A percentile compares a stretch with the other conserved stretches of the same genome.
Conservation (phyloP, 2,329 filamentous ascomycete species). For the Talaromyces sp. region DNA sequence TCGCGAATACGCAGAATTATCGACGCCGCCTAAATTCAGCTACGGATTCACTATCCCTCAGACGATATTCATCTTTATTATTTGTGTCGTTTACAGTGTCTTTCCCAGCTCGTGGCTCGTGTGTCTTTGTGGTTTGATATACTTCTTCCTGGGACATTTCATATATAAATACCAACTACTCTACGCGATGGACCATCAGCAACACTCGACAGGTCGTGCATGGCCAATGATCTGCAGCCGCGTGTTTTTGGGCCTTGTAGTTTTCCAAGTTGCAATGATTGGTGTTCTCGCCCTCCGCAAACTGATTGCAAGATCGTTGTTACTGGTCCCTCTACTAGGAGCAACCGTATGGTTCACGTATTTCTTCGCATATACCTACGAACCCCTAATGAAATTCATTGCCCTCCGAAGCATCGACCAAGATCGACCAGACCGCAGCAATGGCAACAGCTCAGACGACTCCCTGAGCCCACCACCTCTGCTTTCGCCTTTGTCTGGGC, state of each 20-base stretch:
- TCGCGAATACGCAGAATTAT: conserved; percentile 77
- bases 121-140: conserved; percentile 70
- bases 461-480: conserved; percentile 34
- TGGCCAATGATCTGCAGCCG: conserved; percentile 98
- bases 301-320: conserved; percentile 66
- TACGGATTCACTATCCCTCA: conserved; percentile 96
- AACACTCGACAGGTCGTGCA: conserved; percentile 85
- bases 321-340: conserved; percentile 70
- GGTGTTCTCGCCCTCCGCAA: conserved; percentile 72
- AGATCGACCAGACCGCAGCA: conserved; percentile 45
- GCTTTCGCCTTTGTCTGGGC: conserved; percentile 38
- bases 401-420: conserved; percentile 77
- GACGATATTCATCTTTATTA: conserved; percentile 85
- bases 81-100: conserved; percentile 92
- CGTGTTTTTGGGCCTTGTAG: conserved; percentile 74
- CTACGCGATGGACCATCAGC: conserved; percentile 94
- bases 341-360: conserved; percentile 86
- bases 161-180: conserved; percentile 96
- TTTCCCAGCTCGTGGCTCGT: conserved; percentile 74
- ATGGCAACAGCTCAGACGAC: conserved; percentile 23
- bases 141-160: conserved; percentile 63
- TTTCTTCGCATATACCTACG: conserved; percentile 73
- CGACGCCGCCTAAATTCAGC: conserved; percentile 78
- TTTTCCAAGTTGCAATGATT: conserved; percentile 88
- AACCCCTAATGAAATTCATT: conserved; percentile 87